These are phyloP conservation scores for Paraleonurus japonicus DNA, from an alignment of 257 asterid genomes.

Conservation along the genomic window DNA sequence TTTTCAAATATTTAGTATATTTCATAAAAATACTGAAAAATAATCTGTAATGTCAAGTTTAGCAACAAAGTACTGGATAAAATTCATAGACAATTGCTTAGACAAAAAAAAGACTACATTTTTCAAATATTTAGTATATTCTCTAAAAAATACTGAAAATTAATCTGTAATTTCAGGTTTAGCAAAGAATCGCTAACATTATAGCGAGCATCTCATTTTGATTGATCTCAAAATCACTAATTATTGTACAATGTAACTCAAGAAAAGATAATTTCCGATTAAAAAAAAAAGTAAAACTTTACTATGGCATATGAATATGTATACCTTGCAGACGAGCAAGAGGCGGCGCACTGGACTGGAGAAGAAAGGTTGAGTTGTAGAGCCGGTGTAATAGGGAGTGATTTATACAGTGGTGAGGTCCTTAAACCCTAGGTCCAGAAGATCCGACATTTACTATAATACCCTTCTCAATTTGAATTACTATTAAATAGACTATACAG, in stretches of 20 bases:
- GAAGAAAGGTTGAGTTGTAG: not conserved
- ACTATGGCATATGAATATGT: not conserved
- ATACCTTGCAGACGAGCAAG: constrained; percentile 18
- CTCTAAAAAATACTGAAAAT: not conserved
- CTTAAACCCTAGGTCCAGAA: constrained; percentile 30
- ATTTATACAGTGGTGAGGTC: constrained; percentile 22
- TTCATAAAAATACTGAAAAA: not conserved
- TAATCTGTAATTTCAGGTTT: not conserved
- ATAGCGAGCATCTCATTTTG: not conserved
- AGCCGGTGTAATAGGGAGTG: not conserved
- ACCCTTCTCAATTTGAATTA: not conserved
- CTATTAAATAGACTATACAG: no score
- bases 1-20: not conserved
- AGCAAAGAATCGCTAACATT: no score
- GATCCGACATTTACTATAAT: constrained; percentile 5
- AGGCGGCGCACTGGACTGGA: constrained; percentile 15
- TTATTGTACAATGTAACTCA: not conserved
- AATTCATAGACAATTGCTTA: no score
- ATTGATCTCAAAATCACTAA: not conserved
- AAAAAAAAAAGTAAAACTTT: no score
- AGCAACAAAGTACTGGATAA: not conserved
- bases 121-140: not conserved
- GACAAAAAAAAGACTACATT: not conserved
- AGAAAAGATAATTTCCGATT: no score
- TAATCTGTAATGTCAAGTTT: not conserved